A percentile compares a stretch with the other conserved stretches of the same genome.
phyloP scores from a whole-genome alignment of 306 rosid genomes.

The Glycine soja region DNA sequence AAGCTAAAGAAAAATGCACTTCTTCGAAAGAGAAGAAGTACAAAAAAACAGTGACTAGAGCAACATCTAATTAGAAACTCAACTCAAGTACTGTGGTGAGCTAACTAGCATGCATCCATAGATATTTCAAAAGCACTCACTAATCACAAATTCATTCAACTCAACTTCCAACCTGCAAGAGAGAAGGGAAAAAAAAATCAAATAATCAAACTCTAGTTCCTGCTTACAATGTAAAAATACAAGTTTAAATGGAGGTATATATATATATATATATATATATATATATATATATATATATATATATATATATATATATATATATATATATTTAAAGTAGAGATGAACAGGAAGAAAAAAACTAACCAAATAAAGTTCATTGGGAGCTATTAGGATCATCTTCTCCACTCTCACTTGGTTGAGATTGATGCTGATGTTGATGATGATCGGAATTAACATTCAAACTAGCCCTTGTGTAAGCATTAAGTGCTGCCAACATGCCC shows the following conservation, averaged over 20 bases:
- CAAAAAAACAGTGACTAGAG: not conserved
- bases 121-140: slow-evolving; percentile 45
- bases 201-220: slow-evolving; percentile 39
- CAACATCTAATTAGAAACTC: slow-evolving; percentile 12
- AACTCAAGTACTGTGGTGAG: slow-evolving; percentile 13
- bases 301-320: not conserved
- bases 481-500: slow-evolving; percentile 87
- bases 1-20: slow-evolving; percentile 49
- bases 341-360: slow-evolving; percentile 40
- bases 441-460: slow-evolving; percentile 47
- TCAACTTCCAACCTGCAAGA: slow-evolving; percentile 57
- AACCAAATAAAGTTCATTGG: slow-evolving; percentile 61
- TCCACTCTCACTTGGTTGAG: slow-evolving; percentile 65
- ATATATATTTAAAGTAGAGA: not conserved
- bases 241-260: not conserved
- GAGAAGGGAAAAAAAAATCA: not conserved
- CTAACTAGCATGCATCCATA: slow-evolving; percentile 39
- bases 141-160: slow-evolving; percentile 42
- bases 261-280: not conserved
- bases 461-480: slow-evolving; percentile 75
- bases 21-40: not conserved
- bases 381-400: slow-evolving; percentile 76
- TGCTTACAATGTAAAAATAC: not conserved
- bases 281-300: not conserved
- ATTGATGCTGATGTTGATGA: slow-evolving; percentile 43